These are phyloP conservation scores for Handroanthus guayacan DNA, from an alignment of 257 asterid genomes.

Conservation along the genomic window DNA sequence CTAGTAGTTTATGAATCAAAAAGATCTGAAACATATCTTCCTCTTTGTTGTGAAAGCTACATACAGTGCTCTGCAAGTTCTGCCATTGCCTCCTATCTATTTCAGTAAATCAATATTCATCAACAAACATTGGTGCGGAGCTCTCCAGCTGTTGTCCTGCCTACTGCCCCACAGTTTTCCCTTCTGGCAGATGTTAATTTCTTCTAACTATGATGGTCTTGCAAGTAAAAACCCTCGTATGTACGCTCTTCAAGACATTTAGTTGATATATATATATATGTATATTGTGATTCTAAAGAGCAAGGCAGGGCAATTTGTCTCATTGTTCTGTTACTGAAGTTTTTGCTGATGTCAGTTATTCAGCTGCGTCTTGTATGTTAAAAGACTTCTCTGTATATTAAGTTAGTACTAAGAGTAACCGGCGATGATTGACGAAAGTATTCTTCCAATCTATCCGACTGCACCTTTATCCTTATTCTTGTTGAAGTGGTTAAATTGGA, in stretches of 20 bases:
- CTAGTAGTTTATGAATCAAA: not conserved
- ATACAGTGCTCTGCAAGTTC: not conserved
- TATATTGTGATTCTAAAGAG: not conserved
- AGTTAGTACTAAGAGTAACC: not conserved
- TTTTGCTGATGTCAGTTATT: not conserved
- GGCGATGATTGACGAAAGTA: not conserved
- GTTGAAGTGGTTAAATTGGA: too few relatives aligned
- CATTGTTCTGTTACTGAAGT: not conserved
- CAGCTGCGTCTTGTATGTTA: not conserved
- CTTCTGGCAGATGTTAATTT: not conserved
- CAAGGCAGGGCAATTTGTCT: not conserved
- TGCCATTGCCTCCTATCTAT: not conserved
- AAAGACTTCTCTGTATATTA: constrained; percentile 10
- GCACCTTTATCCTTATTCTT: not conserved
- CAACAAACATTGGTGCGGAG: not conserved
- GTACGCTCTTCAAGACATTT: too few relatives aligned
- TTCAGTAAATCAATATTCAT: not conserved
- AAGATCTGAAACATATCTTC: not conserved
- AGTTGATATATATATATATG: too few relatives aligned
- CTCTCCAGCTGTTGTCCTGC: not conserved
- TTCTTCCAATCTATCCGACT: not conserved
- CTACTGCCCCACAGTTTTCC: too few relatives aligned
- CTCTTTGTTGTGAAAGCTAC: not conserved
- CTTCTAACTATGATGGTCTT: not conserved
- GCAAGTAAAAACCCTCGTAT: not conserved